Evolutionary conservation across 108 stramenopile genomes (phyloP), one percentile per base, ranked within the genome.

Genomic region (Chaetoceros tenuissimus): DNA sequence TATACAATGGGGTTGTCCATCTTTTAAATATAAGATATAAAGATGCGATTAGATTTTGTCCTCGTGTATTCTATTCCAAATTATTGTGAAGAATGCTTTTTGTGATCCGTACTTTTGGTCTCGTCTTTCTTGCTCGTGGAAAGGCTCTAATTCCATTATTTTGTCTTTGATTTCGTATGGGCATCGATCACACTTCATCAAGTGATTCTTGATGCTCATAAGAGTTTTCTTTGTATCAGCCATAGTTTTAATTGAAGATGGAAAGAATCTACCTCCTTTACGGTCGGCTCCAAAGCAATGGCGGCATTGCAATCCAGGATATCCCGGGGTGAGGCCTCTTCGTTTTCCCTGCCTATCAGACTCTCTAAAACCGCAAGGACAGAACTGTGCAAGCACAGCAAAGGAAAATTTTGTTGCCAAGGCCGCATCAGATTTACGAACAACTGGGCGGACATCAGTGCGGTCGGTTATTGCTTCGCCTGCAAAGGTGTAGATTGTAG

Each of bases 261-360:
- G 89, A 53, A 91, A 91, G 67, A 87, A 91, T 13, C 89, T 75
- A 7, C 89, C 89, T n/a, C n/a, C n/a, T n/a, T n/a, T n/a, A n/a
- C n/a, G n/a, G n/a, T n/a, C n/a, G n/a, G n/a, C n/a, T n/a, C 89
- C 85, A 51, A 75, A 77, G 57, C 89, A 91, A 62, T 87, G 84
- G 1, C 78, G 72, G 58, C 89, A 91, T n/a, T 81, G 84, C 62
- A 91, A 68, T 8, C 89, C 89, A 28, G 81, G 68, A 64, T 83
- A 91, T 0, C 89, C 89, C 1, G 80, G 72, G 10, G 76, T 72
- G 27, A 84, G 66, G 43, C 79, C 82, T 29, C 84, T 80, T 18
- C 89, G 75, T 26, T 85, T 82, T 13, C 89, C 89, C 20, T 85
- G 67, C 28, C 89, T 78, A 71, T 91, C 89, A 0, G 84, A 82